Conservation (phyloP, 2,329 filamentous ascomycete genomes). For the Dactylellina drechsleri region DNA sequence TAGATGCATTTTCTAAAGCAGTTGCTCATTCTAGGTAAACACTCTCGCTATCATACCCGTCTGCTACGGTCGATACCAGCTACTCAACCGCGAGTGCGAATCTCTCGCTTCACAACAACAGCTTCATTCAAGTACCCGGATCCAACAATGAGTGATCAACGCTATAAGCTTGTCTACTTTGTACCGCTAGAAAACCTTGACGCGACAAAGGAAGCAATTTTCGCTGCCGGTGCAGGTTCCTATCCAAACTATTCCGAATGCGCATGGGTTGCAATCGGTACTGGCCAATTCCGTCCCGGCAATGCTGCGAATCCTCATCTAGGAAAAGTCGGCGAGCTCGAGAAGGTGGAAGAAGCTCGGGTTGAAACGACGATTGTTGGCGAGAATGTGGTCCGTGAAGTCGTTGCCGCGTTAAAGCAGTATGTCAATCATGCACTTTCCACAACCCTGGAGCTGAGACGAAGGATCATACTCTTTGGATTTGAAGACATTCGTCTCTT, state of each 20-base stretch:
- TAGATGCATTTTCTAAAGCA: conserved; percentile 29
- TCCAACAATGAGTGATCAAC: conserved; percentile 10
- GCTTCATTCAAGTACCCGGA: conserved; percentile 3
- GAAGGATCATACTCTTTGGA: no score
- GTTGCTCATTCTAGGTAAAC: conserved; percentile 16
- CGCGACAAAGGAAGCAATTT: conserved; percentile 69
- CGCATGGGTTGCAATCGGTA: conserved; percentile 67
- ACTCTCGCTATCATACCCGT: not conserved
- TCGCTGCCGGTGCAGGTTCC: conserved; percentile 68
- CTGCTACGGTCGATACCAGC: conserved; percentile 2
- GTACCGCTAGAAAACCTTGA: conserved; percentile 64
- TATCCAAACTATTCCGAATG: conserved; percentile 67
- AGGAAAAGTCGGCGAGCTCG: conserved; percentile 69
- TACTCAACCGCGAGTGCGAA: conserved; percentile 13
- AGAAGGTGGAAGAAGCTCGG: conserved; percentile 70
- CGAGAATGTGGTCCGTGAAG: conserved; percentile 68
- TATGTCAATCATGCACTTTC: no score
- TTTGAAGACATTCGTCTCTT: no score
- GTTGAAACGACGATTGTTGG: conserved; percentile 73
- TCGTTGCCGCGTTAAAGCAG: conserved; percentile 73
- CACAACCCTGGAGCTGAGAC: no score
- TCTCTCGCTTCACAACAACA: conserved; percentile 9
- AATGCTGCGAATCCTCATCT: conserved; percentile 72
- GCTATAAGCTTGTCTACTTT: conserved; percentile 66
- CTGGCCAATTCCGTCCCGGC: conserved; percentile 74